Evolutionary conservation across 2,329 filamentous ascomycete species (phyloP).

Genomic region (Colletotrichum magnum): DNA sequence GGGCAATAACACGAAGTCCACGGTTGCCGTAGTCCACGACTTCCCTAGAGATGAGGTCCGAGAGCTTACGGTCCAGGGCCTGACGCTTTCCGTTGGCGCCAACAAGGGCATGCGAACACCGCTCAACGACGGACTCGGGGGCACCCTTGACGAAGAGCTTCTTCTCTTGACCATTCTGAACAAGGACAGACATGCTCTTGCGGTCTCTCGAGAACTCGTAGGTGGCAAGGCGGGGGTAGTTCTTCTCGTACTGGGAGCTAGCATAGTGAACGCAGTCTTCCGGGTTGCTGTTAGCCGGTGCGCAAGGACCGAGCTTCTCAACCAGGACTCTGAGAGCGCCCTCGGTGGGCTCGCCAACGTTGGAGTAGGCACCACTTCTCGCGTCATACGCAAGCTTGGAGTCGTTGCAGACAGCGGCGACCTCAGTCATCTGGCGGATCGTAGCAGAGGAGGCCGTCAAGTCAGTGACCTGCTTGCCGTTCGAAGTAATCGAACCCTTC

Average conservation of each 20-base stretch:
- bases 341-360: slow-evolving; percentile 94
- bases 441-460: slow-evolving; percentile 81
- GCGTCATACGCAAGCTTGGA: slow-evolving; percentile 86
- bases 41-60: slow-evolving; percentile 80
- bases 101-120: slow-evolving; percentile 86
- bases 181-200: slow-evolving; percentile 99
- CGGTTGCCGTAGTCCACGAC: slow-evolving; percentile 91
- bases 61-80: slow-evolving; percentile 77
- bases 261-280: slow-evolving; percentile 82
- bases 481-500: slow-evolving; percentile 78
- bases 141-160: slow-evolving; percentile 96
- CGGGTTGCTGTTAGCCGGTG: slow-evolving; percentile 66
- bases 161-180: slow-evolving; percentile 77
- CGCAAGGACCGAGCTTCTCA: slow-evolving; percentile 92
- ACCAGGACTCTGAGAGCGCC: slow-evolving; percentile 91
- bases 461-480: slow-evolving; percentile 78
- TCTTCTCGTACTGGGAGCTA: slow-evolving; percentile 87
- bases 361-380: slow-evolving; percentile 81
- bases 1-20: slow-evolving; percentile 93
- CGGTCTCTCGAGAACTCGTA: slow-evolving; percentile 98
- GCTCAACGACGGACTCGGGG: slow-evolving; percentile 92
- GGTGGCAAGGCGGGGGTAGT: slow-evolving; percentile 82
- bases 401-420: slow-evolving; percentile 89
- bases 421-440: slow-evolving; percentile 81
- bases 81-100: slow-evolving; percentile 86